Evolutionary conservation across 2,329 filamentous ascomycete species (phyloP), one percentile per base, ranked within the genome.

Genomic region (Aureobasidium sp.): DNA sequence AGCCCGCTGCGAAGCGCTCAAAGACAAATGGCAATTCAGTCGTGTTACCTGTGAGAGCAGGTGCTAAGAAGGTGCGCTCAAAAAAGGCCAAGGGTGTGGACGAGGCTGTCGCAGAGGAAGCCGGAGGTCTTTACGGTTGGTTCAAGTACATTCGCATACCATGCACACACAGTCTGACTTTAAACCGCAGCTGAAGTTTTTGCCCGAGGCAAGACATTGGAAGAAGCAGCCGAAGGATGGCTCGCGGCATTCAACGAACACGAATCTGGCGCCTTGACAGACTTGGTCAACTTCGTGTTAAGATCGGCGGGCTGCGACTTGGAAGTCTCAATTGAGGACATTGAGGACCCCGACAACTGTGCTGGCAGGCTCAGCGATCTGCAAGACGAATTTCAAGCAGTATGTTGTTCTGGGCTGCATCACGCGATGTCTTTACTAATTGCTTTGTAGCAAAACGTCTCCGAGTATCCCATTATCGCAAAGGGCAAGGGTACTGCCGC

Each of bases 401-500:
- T 90, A 73, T 69, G 82, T 74, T 61, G 59, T 58, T 27, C 59
- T 53, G 48, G 2, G 62, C 66, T 7, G 10, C 45, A 61, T 57
- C 4, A 14, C 32, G 57, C 55, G 44, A 42, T 59, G 63, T 57
- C 64, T 16, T 25, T 25, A 49, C 50, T 41, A 47, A 36, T 32
- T 32, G 62, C 51, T 51, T 64, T 54, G 6, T 64, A 87, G 79
- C 83, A 88, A 81, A 85, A 89, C 71, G 87, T 93, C 54, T 88
- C 89, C 36, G 94, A 97, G 53, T 99, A 99, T 70, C 94, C 94
- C 42, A 82, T 99, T 48, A 89, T 96, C 62, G 89, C 91, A 16
- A 92, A 87, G 75, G 82, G 86, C 42, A 93, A 89, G 73, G 85
- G 85, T 62, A 88, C 85, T 65, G 84, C 85, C 66, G 84, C 87